phyloP scores from a whole-genome alignment of 2,329 filamentous ascomycete species.

The Sarocladium kiliense region DNA sequence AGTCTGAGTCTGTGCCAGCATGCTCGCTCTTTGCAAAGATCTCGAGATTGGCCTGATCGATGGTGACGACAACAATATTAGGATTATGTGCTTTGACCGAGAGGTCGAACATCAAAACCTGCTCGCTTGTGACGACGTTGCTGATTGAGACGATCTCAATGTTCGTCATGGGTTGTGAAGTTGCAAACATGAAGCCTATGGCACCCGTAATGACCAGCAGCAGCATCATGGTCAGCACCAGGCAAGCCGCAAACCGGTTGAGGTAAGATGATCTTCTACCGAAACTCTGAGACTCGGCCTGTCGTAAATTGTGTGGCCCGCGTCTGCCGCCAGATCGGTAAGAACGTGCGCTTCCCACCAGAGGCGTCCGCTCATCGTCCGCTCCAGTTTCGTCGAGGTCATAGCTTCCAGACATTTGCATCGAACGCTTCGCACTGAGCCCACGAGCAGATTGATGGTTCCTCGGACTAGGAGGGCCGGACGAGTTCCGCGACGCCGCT shows the following conservation, averaged over 20 bases:
- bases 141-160: constrained; percentile 76
- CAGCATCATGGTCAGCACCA: constrained; percentile 77
- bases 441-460: constrained; percentile 32
- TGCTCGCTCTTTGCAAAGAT: constrained; percentile 93
- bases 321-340: constrained; percentile 48
- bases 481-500: constrained; percentile 52
- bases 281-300: constrained; percentile 69
- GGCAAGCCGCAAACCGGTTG: constrained; percentile 76
- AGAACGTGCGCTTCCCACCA: constrained; percentile 57
- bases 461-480: constrained; percentile 66
- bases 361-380: constrained; percentile 82
- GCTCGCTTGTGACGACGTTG: constrained; percentile 88
- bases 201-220: constrained; percentile 78
- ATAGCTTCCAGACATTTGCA: constrained; percentile 60
- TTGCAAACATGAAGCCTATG: constrained; percentile 84
- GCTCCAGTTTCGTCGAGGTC: constrained; percentile 79
- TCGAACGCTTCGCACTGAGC: constrained; percentile 40
- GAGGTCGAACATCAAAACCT: constrained; percentile 92
- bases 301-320: constrained; percentile 52
- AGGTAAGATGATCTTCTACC: constrained; percentile 58
- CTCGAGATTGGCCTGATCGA: constrained; percentile 83
- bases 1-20: constrained; percentile 64
- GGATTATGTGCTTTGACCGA: constrained; percentile 86
- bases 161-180: constrained; percentile 78
- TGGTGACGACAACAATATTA: constrained; percentile 82